Evolutionary conservation across 1,284 basidiomycete species (phyloP), one percentile per base, ranked within the genome.

Genomic region (Volvariella surrecta): DNA sequence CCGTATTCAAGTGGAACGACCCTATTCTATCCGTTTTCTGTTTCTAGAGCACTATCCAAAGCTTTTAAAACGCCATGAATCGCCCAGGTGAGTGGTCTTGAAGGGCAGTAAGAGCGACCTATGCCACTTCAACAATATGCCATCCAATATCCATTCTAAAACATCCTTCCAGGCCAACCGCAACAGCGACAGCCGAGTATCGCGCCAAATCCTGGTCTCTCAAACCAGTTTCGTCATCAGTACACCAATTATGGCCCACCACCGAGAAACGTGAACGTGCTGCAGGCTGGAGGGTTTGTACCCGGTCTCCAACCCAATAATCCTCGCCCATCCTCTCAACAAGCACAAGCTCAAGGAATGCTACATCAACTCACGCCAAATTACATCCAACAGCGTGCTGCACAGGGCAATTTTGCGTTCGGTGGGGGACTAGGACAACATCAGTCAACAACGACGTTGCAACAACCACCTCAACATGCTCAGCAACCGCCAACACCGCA

Each of bases 101-200:
- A 38, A 39, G 37, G 24, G 21, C 4, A 4, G 15, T 15, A 15
- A 15, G 18, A 35, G 34, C 34, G 56, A 46, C 48, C 43, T 44
- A 37, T 43, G 48, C 46, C 31, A 43, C 48, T 45, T 45, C 37
- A 42, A 42, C 46, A 44, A 51, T 49, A 40, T 51, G 40, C 50
- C 18, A n/a, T 35, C 34, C 34, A 7, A 4, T 6, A 19, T 35
- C 15, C 18, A 4, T 7, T 19, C 34, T 35, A 35, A 15, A 35
- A 16, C 34, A n/a, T 19, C 32, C 39, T 48, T 54, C 31, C 59
- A 87, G 84, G 83, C 54, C 83, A 86, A 74, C 80, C 83, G 44
- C 82, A 82, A 55, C 83, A 84, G 60, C 71, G 84, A 59, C 81
- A 81, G 44, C 82, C 82, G 51, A 82, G 72, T 60, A 73, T 86